Evolutionary conservation across 768 basidiomycete genomes (phyloP).

Genomic region (Phanerochaete sordida): DNA sequence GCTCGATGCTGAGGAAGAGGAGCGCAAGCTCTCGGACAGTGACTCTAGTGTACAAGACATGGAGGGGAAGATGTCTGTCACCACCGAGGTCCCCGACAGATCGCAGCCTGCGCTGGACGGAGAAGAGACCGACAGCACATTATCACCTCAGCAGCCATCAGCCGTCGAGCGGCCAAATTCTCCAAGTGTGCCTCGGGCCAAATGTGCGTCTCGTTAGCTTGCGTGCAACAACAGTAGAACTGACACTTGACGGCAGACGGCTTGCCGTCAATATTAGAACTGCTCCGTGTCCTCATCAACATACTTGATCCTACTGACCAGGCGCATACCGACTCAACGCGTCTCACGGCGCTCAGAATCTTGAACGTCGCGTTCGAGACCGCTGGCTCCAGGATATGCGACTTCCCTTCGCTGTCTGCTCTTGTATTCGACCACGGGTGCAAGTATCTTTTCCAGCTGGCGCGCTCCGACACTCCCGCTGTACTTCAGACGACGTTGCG

Average conservation of each 20-base stretch:
- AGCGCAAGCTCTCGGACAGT: slow-evolving; percentile 53
- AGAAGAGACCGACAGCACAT: not conserved
- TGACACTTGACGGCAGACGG: slow-evolving; percentile 54
- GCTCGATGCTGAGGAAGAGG: slow-evolving; percentile 64
- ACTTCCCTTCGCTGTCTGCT: slow-evolving; percentile 72
- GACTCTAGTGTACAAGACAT: slow-evolving; percentile 50
- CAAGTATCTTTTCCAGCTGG: slow-evolving; percentile 96
- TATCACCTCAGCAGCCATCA: not conserved
- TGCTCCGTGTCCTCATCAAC: slow-evolving; percentile 91
- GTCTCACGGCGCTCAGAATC: slow-evolving; percentile 82
- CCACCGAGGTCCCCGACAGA: slow-evolving; percentile 26
- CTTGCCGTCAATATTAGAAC: slow-evolving; percentile 87
- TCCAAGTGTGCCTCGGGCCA: not conserved
- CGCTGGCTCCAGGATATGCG: slow-evolving; percentile 69
- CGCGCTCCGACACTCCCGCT: slow-evolving; percentile 80
- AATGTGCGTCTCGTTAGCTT: slow-evolving; percentile 6
- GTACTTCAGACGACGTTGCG: slow-evolving; percentile 81
- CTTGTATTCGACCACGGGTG: slow-evolving; percentile 88
- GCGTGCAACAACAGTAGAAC: not conserved
- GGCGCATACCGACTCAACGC: slow-evolving; percentile 94
- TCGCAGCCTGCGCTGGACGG: not conserved
- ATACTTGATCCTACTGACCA: slow-evolving; percentile 94
- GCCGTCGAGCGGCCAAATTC: not conserved
- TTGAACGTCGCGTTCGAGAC: slow-evolving; percentile 87
- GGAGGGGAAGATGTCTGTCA: slow-evolving; percentile 62